phyloP scores from a whole-genome alignment of 108 stramenopile species.

The Cyclotella atomus region DNA sequence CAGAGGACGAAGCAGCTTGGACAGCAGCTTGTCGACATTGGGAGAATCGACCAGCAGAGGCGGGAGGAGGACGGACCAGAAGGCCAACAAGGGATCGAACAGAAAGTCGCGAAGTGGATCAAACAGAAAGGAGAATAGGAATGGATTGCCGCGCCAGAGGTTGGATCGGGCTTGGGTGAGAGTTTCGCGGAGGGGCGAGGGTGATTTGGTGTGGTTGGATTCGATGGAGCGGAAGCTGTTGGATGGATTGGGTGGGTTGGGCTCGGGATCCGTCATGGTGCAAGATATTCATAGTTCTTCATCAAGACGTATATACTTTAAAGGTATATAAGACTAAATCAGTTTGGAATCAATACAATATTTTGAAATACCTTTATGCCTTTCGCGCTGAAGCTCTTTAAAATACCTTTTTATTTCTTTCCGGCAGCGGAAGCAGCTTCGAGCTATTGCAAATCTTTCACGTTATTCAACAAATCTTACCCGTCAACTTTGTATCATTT shows the following conservation, averaged over 20 bases:
- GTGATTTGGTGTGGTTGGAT: slow-evolving; percentile 2
- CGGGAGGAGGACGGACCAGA: slow-evolving; percentile 13
- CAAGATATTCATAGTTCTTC: too few species aligned
- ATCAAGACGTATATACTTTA: too few species aligned
- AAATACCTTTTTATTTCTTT: too few species aligned
- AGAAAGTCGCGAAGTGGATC: slow-evolving; percentile 16
- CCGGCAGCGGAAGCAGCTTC: too few species aligned
- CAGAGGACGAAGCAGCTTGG: background rate
- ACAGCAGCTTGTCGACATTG: background rate
- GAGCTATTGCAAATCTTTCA: too few species aligned
- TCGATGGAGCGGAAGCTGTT: slow-evolving; percentile 15
- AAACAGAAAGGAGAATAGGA: slow-evolving; percentile 1
- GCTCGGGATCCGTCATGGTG: too few species aligned
- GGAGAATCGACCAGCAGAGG: slow-evolving; percentile 2
- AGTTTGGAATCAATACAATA: too few species aligned
- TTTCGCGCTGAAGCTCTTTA: too few species aligned
- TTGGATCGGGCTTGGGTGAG: slow-evolving; percentile 15
- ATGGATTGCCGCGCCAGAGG: slow-evolving; percentile 14
- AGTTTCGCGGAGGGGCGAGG: slow-evolving; percentile 12
- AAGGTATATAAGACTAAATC: too few species aligned
- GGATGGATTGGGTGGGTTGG: background rate
- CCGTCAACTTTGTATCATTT: too few species aligned
- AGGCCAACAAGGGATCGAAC: slow-evolving; percentile 15
- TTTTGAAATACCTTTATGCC: too few species aligned
- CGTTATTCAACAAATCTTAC: too few species aligned